Base-by-base conservation (phyloP, 106 monocot genomes). In the Agapanthus africanus region DNA sequence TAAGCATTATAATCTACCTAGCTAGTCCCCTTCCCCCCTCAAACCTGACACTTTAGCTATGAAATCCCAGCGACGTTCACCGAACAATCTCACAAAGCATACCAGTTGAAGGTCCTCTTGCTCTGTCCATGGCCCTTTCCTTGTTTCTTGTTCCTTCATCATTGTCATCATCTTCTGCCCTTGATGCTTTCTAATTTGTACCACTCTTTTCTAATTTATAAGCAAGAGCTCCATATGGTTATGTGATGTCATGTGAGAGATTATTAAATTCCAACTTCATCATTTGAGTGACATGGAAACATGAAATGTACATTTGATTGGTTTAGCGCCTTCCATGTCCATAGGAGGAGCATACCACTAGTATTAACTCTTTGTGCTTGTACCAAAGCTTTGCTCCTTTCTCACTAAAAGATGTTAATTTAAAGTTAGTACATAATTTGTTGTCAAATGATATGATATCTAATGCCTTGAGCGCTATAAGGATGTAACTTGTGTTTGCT, bases 31-130 rank as follows among this genome's bases (percentile, higher is more conserved):
- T 23, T n/a, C 77, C 81, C 81, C 81, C 73, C 77, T 73, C 88
- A 75, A 90, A 90, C 90, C 86, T 86, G 90, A 86, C 35, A 83
- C 86, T 75, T 86, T 80, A 47, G 90, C 86, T 76, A 90, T 76
- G 86, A 86, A 87, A 81, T 91, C 90, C 90, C 90, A 91, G 57
- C 86, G 86, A 42, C 90, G 83, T 74, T 91, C 90, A 36, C 86
- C 90, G 73, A 91, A 81, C 71, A 91, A 79, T 21, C 76, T 73
- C 62, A 91, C 83, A 67, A 79, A 86, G 78, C 80, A 73, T 67
- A 79, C 68, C 77, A 91, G 79, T 74, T 91, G 90, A 44, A 73
- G 38, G 74, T 91, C 86, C 70, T 91, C 90, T 65, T 91, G 70
- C 74, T 91, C 83, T 6, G 78, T 91, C 90, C 90, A 91, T 32